A percentile compares a stretch with the other conserved stretches of the same genome.
Evolutionary conservation across 1,139 yeast genomes (phyloP).

Genomic region (Tardiomyces depauwii): DNA sequence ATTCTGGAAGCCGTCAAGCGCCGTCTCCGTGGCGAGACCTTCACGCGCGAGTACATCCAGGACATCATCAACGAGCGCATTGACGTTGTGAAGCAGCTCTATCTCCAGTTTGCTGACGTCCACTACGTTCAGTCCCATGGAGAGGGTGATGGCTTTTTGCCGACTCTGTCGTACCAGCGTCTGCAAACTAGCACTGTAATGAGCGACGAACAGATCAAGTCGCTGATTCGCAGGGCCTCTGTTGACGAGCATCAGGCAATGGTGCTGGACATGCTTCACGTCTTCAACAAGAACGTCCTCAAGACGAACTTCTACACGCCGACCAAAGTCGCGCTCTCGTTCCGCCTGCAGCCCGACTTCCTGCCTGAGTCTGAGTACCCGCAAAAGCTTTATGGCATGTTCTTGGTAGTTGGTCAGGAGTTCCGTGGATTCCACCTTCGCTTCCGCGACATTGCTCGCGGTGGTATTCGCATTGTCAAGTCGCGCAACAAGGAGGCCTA

Average conservation of each 20-base stretch:
- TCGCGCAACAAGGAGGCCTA: constrained; percentile 81
- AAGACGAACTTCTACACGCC: constrained; percentile 93
- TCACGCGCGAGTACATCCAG: constrained; percentile 72
- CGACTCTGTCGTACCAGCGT: constrained; percentile 85
- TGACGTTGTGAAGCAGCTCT: constrained; percentile 68
- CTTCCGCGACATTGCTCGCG: constrained; percentile 95
- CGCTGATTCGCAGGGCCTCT: constrained; percentile 55
- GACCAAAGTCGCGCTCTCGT: constrained; percentile 89
- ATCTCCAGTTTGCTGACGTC: constrained; percentile 83
- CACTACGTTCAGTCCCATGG: constrained; percentile 67
- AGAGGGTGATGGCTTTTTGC: constrained; percentile 40
- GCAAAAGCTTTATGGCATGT: constrained; percentile 88
- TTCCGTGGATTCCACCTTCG: constrained; percentile 96
- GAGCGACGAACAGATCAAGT: constrained; percentile 63
- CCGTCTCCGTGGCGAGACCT: constrained; percentile 87
- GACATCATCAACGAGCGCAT: constrained; percentile 65
- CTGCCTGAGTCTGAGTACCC: constrained; percentile 83
- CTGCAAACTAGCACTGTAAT: constrained; percentile 68
- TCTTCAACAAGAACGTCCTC: constrained; percentile 76
- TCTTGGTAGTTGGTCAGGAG: constrained; percentile 91
- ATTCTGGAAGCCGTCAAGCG: constrained; percentile 73
- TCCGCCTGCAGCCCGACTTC: constrained; percentile 79
- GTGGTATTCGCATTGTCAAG: constrained; percentile 94
- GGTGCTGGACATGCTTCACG: constrained; percentile 71
- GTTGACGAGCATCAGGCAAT: constrained; percentile 71